Percentiles rank a stretch among this genome's conserved stretches.
Evolutionary conservation across 2,329 filamentous ascomycete genomes (phyloP).

Genomic region (Nemania sp.): DNA sequence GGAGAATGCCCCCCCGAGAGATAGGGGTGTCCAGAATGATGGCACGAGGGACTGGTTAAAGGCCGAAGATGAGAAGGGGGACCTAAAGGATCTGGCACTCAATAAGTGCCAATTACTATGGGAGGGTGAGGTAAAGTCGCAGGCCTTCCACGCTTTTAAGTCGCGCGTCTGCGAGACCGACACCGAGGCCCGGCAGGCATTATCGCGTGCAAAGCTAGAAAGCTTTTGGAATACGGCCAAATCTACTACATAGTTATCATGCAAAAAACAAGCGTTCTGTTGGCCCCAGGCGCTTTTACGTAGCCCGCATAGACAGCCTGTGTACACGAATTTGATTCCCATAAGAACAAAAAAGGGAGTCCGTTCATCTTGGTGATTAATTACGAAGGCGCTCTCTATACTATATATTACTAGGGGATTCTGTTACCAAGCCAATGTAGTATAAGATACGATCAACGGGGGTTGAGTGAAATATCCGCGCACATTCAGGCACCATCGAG

Average conservation of each 20-base stretch:
- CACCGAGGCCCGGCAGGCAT: conserved; percentile 82
- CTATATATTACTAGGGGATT: background rate
- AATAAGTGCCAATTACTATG: conserved; percentile 90
- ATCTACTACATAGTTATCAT: conserved; percentile 55
- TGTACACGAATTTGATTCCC: conserved; percentile 4
- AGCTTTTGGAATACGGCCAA: conserved; percentile 95
- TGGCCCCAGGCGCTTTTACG: background rate
- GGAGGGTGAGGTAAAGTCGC: conserved; percentile 86
- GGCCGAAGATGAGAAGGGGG: conserved; percentile 80
- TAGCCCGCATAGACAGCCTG: background rate
- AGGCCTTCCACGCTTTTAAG: conserved; percentile 87
- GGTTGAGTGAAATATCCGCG: background rate
- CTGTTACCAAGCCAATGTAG: background rate
- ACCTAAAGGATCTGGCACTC: conserved; percentile 81
- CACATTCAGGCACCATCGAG: conserved; percentile 42
- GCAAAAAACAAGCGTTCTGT: background rate
- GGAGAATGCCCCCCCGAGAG: conserved; percentile 80
- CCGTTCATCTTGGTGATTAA: background rate
- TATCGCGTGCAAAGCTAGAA: conserved; percentile 88
- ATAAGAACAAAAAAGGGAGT: background rate
- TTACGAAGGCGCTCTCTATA: background rate
- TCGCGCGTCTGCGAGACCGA: conserved; percentile 95
- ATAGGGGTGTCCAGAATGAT: conserved; percentile 70
- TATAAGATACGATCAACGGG: background rate
- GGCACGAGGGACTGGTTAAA: conserved; percentile 78